Percentiles rank a stretch among this genome's conserved stretches.
phyloP scores from a whole-genome alignment of 2,329 filamentous ascomycete genomes.

The Colletotrichum sp. region DNA sequence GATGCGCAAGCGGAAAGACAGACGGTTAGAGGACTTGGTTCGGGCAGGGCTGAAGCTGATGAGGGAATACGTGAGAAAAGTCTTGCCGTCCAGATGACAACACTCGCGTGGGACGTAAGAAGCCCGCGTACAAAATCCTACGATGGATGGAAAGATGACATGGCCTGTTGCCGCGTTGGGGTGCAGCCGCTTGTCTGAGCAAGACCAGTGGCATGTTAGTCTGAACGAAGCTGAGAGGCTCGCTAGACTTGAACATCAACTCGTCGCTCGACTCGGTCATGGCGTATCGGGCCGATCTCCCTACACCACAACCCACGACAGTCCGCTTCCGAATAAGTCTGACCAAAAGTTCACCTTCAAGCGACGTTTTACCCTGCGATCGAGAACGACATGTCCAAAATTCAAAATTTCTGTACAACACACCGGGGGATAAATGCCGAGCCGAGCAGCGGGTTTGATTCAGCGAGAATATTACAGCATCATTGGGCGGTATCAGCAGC shows the following conservation, averaged over 20 bases:
- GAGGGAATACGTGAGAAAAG: conserved; percentile 63
- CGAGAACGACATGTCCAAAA: neutral
- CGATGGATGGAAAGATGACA: neutral
- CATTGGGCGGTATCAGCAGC: neutral
- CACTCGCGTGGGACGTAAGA: neutral
- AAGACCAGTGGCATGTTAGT: neutral
- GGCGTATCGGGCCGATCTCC: neutral
- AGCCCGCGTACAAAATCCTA: neutral
- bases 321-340: neutral
- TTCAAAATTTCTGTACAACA: neutral
- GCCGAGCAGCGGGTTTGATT: neutral
- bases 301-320: neutral
- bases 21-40: conserved; percentile 75
- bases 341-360: neutral
- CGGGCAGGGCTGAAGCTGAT: conserved; percentile 64
- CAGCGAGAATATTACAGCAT: neutral
- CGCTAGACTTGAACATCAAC: neutral
- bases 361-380: neutral
- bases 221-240: neutral
- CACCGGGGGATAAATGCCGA: neutral
- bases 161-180: neutral
- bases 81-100: conserved; percentile 62
- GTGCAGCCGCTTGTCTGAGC: neutral
- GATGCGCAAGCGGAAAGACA: conserved; percentile 75
- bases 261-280: neutral